A percentile compares a stretch with the other conserved stretches of the same genome.
Conservation (phyloP, 768 basidiomycete genomes). For the Chiua virens region DNA sequence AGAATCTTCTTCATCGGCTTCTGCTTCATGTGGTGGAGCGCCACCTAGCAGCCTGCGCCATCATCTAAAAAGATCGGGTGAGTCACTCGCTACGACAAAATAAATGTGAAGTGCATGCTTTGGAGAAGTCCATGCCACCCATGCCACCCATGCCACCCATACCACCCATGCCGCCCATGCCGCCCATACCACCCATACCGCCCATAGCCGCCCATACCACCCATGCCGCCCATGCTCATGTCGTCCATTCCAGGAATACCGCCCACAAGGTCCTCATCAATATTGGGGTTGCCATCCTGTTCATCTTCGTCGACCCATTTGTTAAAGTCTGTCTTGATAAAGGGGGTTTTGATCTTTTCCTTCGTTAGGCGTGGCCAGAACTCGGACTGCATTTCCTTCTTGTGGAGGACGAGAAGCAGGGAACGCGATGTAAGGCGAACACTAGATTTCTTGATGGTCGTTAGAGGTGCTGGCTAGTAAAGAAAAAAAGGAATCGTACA, state of each 20-base stretch:
- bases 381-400: constrained; percentile 72
- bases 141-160: constrained; percentile 39
- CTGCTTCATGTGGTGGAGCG: neutral
- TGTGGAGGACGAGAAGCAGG: constrained; percentile 68
- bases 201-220: constrained; percentile 36
- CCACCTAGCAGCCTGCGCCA: constrained; percentile 36
- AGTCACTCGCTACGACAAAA: neutral
- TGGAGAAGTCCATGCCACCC: constrained; percentile 59
- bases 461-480: constrained; percentile 4
- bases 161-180: constrained; percentile 25
- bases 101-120: constrained; percentile 39
- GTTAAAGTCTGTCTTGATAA: constrained; percentile 91
- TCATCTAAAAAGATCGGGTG: constrained; percentile 34
- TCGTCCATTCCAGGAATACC: constrained; percentile 42
- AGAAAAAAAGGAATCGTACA: constrained; percentile 37
- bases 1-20: constrained; percentile 34
- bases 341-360: constrained; percentile 76
- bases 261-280: constrained; percentile 39
- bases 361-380: constrained; percentile 95
- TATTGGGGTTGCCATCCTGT: constrained; percentile 61
- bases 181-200: too few species aligned
- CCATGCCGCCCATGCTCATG: constrained; percentile 32
- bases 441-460: constrained; percentile 15
- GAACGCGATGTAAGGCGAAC: constrained; percentile 70
- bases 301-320: constrained; percentile 99